These are phyloP conservation scores for Backusella psychrophila DNA, from an alignment of 192 early-diverging fungal species.

Conservation along the genomic window DNA sequence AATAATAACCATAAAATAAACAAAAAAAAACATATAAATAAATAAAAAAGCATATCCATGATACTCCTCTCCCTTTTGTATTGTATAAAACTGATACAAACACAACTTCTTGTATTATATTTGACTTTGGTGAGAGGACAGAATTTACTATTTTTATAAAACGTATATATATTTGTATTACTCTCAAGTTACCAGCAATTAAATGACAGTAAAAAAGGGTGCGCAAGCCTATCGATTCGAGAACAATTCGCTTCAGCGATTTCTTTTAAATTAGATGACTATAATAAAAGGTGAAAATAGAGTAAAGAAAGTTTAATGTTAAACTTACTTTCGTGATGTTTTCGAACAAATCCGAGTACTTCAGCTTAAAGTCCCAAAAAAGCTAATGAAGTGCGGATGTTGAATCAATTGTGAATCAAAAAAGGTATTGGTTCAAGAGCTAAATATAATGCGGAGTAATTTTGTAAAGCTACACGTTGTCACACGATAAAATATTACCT, in stretches of 20 bases:
- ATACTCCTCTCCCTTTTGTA: neutral
- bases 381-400: neutral
- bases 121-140: neutral
- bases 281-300: neutral
- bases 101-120: neutral
- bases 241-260: neutral
- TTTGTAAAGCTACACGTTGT: neutral
- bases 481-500: neutral
- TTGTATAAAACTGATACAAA: neutral
- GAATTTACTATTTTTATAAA: neutral
- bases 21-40: neutral
- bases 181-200: neutral
- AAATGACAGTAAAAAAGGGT: neutral
- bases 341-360: neutral
- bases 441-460: neutral
- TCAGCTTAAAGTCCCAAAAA: neutral
- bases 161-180: neutral
- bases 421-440: neutral
- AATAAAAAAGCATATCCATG: neutral
- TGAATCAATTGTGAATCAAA: neutral
- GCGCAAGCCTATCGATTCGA: neutral
- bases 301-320: neutral
- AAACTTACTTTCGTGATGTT: neutral
- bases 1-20: neutral
- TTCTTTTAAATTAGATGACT: neutral